These are phyloP conservation scores for Prunus padus DNA, from an alignment of 306 rosid species.

Conservation along the genomic window DNA sequence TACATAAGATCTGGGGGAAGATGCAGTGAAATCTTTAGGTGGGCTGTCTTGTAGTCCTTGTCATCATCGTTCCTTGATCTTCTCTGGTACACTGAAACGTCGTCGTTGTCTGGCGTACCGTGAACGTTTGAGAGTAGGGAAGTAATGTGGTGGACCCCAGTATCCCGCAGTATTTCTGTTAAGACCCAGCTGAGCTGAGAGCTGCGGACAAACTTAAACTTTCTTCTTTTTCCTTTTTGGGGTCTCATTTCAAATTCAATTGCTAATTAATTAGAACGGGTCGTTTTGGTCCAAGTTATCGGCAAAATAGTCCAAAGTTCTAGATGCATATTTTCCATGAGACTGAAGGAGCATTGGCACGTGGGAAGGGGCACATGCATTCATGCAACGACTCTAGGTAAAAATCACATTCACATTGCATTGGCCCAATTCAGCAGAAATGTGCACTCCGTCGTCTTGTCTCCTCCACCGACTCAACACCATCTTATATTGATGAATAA, in stretches of 20 bases:
- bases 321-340: slow-evolving; percentile 6
- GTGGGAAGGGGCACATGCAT: slow-evolving; percentile 41
- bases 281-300: slow-evolving; percentile 43
- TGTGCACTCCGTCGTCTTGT: not conserved
- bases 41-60: not conserved
- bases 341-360: not conserved
- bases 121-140: not conserved
- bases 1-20: not conserved
- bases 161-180: not conserved
- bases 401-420: too few relatives aligned
- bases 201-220: too few relatives aligned
- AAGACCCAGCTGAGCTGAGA: too few relatives aligned
- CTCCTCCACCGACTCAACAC: not conserved
- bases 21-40: slow-evolving; percentile 16
- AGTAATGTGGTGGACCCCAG: not conserved
- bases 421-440: not conserved
- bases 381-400: not conserved
- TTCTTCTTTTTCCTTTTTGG: too few relatives aligned
- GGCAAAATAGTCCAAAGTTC: slow-evolving; percentile 38
- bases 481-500: not conserved
- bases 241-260: too few relatives aligned
- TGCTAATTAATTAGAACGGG: slow-evolving; percentile 16
- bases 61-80: not conserved
- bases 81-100: not conserved
- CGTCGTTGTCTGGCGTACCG: not conserved